Percentiles rank a stretch among this genome's conserved stretches.
phyloP scores from a whole-genome alignment of 441 rosid species.

The Populus hybrid region DNA sequence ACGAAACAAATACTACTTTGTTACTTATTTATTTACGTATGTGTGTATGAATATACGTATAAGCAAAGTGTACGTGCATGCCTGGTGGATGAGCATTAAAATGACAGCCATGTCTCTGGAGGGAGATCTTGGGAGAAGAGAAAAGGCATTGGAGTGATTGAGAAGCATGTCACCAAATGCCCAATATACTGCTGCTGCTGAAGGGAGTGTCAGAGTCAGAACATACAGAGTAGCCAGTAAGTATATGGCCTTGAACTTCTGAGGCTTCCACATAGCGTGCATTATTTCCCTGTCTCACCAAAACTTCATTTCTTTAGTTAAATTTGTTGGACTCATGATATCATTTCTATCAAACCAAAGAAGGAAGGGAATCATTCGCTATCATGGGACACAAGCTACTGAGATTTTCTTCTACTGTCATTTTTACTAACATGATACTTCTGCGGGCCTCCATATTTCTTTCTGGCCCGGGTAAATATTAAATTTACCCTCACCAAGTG shows the following conservation, averaged over 20 bases:
- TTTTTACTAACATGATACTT: not conserved
- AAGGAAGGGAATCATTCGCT: not conserved
- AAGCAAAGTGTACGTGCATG: constrained; percentile 1
- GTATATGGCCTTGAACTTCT: constrained; percentile 90
- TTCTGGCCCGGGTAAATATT: not conserved
- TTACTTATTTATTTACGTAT: not conserved
- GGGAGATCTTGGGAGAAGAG: constrained; percentile 70
- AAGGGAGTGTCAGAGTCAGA: constrained; percentile 84
- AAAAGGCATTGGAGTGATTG: constrained; percentile 86
- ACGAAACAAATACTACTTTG: not conserved
- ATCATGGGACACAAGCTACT: not conserved
- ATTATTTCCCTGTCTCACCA: constrained; percentile 65
- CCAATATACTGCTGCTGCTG: constrained; percentile 93
- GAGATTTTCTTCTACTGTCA: not conserved
- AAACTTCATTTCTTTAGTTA: not conserved
- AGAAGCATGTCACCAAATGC: constrained; percentile 93
- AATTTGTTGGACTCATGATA: not conserved
- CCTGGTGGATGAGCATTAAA: constrained; percentile 98
- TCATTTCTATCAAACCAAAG: not conserved
- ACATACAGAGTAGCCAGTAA: constrained; percentile 84
- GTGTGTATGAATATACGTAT: not conserved
- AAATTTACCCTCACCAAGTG: not conserved
- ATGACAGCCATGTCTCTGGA: constrained; percentile 88
- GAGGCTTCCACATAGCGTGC: constrained; percentile 99
- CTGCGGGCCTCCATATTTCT: not conserved